Percentiles rank a stretch among this genome's conserved stretches.
phyloP scores from a whole-genome alignment of 2,329 filamentous ascomycete genomes.

The Aspergillus pseudotamarii region DNA sequence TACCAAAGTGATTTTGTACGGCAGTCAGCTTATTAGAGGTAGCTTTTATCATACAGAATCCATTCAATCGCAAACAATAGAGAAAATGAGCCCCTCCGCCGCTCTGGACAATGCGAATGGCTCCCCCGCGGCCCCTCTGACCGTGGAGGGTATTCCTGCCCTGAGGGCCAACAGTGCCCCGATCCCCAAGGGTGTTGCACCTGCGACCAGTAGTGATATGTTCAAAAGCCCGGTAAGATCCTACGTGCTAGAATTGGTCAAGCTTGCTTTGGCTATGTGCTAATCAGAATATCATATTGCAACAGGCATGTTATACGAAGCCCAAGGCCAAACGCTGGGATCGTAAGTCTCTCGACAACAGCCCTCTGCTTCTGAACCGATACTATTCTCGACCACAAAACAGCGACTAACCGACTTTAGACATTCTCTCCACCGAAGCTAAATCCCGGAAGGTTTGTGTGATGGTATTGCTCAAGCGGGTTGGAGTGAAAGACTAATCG shows the following conservation, averaged over 20 bases:
- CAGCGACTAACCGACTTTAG: conserved; percentile 24
- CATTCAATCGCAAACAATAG: background rate
- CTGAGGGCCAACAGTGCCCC: conserved; percentile 69
- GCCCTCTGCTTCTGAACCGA: background rate
- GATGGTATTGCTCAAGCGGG: background rate
- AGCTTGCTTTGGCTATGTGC: background rate
- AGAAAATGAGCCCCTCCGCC: conserved; percentile 33
- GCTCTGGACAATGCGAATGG: conserved; percentile 20
- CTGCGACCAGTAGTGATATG: conserved; percentile 75
- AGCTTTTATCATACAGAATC: background rate
- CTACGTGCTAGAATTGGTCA: background rate
- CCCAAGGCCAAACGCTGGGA: conserved; percentile 83
- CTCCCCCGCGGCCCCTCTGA: conserved; percentile 49
- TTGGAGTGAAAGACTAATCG: conserved; percentile 8
- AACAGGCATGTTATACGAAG: conserved; percentile 56
- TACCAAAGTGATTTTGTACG: background rate
- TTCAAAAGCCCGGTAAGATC: conserved; percentile 73
- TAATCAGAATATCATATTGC: conserved; percentile 13
- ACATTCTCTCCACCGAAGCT: conserved; percentile 66
- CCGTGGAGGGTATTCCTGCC: conserved; percentile 67
- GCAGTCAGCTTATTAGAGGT: background rate
- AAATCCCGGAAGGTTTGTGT: conserved; percentile 48
- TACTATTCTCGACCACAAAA: background rate
- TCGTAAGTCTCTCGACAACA: conserved; percentile 59
- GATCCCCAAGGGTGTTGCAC: conserved; percentile 74